These are phyloP conservation scores for Serendipita indica DNA, from an alignment of 768 basidiomycete genomes.

Conservation along the genomic window DNA sequence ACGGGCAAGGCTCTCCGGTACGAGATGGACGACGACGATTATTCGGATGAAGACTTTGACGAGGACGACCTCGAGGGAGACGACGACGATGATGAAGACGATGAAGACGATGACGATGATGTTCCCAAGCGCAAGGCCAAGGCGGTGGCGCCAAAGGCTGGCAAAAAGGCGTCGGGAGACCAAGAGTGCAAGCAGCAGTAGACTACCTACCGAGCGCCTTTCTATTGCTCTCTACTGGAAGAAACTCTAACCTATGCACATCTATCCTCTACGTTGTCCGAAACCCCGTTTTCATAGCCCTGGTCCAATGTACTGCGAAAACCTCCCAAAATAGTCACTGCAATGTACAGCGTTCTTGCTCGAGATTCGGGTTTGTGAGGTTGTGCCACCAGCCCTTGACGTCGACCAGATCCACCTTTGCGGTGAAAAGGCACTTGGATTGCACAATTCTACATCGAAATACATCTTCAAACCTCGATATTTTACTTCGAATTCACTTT, in stretches of 20 bases:
- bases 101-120: conserved; percentile 28
- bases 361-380: too few relatives aligned
- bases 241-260: too few relatives aligned
- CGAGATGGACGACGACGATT: conserved; percentile 35
- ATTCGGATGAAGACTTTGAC: conserved; percentile 21
- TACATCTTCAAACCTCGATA: too few relatives aligned
- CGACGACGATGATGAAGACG: conserved; percentile 40
- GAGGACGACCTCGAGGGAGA: conserved; percentile 21
- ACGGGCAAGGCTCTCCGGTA: conserved; percentile 90
- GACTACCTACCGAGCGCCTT: background rate
- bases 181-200: conserved; percentile 92
- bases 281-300: background rate
- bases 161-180: conserved; percentile 25
- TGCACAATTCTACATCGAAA: too few relatives aligned
- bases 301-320: too few relatives aligned
- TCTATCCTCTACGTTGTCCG: background rate
- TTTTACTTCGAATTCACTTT: too few relatives aligned
- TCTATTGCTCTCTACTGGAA: background rate
- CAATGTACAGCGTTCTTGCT: too few relatives aligned
- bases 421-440: too few relatives aligned
- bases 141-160: conserved; percentile 19
- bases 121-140: conserved; percentile 39
- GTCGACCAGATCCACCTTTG: too few relatives aligned
- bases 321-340: too few relatives aligned
- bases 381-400: too few relatives aligned